Base-by-base conservation (phyloP, 1,284 basidiomycete species). In the Ustilago hordei region DNA sequence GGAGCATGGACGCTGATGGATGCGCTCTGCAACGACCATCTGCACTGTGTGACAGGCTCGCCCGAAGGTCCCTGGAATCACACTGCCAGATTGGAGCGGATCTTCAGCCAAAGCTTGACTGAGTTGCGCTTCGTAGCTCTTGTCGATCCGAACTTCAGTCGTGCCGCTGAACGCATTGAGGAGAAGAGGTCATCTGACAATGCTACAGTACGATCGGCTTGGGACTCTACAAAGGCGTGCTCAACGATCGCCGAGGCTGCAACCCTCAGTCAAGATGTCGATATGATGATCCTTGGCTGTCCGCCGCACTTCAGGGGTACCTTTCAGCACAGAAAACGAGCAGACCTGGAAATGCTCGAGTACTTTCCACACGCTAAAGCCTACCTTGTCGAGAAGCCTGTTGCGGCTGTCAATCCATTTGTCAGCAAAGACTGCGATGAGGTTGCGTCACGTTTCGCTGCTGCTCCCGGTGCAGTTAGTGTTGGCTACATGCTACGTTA, bases 381-480 rank as follows among this genome's bases (percentile, higher is more conserved):
- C 1, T 72, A 70, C 54, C 69, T 85, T 15, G 73, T 84, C 23
- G 83, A 85, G 69, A 85, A 85, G 71, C 83, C 83, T 7, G 66
- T 85, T 28, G 70, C 77, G 1, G 82, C 83, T 7, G 19, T 58
- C 28, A 60, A 78, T 32, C 70, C 76, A 8, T 77, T 76, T 11
- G 59, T 58, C 38, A 32, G 11, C 38, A 23, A 32, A 4, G 64
- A 72, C 15, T 76, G 80, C 32, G 50, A 58, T 13, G 31, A 64
- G 28, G 75, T 75, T 4, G 81, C 73, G 15, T 35, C 38, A 13
- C 23, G 39, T 13, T 69, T 75, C n/a, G 43, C 48, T 11, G 31
- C 41, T 4, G 48, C 60, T n/a, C 5, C 47, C 0, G 56, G 61
- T 8, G 12, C n/a, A 11, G 69, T 79, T 17, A 81, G 69, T 9